phyloP scores from a whole-genome alignment of 192 early-diverging fungal species.

The Backusella circina region DNA sequence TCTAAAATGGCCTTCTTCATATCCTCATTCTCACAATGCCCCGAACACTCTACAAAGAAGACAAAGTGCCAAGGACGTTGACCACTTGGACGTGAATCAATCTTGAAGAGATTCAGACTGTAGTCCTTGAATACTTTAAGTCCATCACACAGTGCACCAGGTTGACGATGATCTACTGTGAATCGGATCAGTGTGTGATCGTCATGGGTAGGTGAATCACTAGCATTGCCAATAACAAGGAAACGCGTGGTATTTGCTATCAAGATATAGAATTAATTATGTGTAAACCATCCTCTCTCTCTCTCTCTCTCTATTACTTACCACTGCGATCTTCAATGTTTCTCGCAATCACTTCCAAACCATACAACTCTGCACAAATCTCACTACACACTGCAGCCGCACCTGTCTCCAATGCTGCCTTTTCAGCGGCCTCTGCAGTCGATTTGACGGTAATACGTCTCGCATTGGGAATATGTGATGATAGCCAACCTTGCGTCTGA shows the following conservation, averaged over 20 bases:
- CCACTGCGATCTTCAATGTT: constrained; percentile 75
- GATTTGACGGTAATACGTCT: constrained; percentile 73
- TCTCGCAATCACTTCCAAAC: constrained; percentile 68
- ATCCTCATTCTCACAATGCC: constrained; percentile 68
- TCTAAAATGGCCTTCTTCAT: constrained; percentile 67
- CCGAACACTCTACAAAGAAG: constrained; percentile 90
- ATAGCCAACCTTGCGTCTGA: constrained; percentile 76
- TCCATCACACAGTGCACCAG: constrained; percentile 83
- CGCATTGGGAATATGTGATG: constrained; percentile 66
- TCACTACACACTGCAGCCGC: constrained; percentile 81
- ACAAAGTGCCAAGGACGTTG: constrained; percentile 87
- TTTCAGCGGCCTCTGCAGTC: constrained; percentile 85
- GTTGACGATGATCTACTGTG: constrained; percentile 86
- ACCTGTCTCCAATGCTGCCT: constrained; percentile 70
- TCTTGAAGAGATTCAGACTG: constrained; percentile 83
- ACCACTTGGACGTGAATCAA: constrained; percentile 85
- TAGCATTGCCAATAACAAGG: constrained; percentile 77
- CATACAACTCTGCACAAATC: constrained; percentile 77
- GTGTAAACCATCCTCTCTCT: too few species aligned
- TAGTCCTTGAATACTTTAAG: constrained; percentile 80
- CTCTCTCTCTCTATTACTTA: too few species aligned
- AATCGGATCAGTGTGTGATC: constrained; percentile 84
- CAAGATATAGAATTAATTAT: too few species aligned
- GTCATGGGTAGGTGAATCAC: constrained; percentile 59
- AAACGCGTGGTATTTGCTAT: constrained; percentile 92